Conservation (phyloP, 495 filamentous ascomycete species). For the Tuber aestivum region DNA sequence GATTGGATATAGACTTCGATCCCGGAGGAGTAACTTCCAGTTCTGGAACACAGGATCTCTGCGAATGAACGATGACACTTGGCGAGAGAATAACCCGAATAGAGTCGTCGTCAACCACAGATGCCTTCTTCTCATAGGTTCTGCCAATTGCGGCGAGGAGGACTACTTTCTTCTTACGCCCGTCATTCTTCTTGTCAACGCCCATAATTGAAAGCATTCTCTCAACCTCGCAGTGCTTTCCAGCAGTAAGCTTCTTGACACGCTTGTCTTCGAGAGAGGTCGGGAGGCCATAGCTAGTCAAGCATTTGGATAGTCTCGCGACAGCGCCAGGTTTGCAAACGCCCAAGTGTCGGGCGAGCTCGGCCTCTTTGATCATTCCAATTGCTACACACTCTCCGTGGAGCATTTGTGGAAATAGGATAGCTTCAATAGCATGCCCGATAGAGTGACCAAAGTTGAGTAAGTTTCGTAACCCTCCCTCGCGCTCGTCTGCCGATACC, state of each 20-base stretch:
- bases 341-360: constrained; percentile 83
- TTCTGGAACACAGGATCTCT: constrained; percentile 15
- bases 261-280: constrained; percentile 77
- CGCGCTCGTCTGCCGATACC: constrained; percentile 86
- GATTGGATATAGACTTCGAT: constrained; percentile 97
- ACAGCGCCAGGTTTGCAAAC: constrained; percentile 82
- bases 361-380: constrained; percentile 96
- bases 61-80: constrained; percentile 61
- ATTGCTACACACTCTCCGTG: constrained; percentile 95
- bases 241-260: constrained; percentile 77
- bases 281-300: constrained; percentile 86
- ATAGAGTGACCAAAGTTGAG: constrained; percentile 98
- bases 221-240: constrained; percentile 87
- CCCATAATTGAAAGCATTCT: constrained; percentile 85
- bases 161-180: constrained; percentile 93
- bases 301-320: constrained; percentile 80
- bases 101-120: constrained; percentile 74
- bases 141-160: constrained; percentile 84
- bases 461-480: constrained; percentile 89
- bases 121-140: constrained; percentile 79
- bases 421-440: constrained; percentile 92
- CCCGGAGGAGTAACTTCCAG: constrained; percentile 82
- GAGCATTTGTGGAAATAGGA: constrained; percentile 88
- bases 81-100: constrained; percentile 79
- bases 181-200: constrained; percentile 98